These are phyloP conservation scores for Rehmannia glutinosa DNA, from an alignment of 257 asterid species.

Conservation along the genomic window DNA sequence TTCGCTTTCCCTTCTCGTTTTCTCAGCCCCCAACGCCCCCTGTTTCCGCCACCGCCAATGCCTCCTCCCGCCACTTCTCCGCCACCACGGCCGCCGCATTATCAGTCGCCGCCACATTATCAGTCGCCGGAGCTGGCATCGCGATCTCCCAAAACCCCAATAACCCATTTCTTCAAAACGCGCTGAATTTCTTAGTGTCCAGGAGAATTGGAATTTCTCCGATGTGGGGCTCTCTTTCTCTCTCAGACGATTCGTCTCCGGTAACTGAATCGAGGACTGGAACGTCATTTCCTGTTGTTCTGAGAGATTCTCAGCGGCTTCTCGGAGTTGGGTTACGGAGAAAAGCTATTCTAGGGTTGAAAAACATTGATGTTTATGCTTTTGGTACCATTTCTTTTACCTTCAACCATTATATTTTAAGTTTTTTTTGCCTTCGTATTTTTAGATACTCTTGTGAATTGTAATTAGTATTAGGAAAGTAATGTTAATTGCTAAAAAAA, in stretches of 20 bases:
- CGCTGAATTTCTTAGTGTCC: slow-evolving; percentile 41
- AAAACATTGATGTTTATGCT: slow-evolving; percentile 88
- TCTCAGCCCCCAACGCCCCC: slow-evolving; percentile 67
- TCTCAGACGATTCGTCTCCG: slow-evolving; percentile 41
- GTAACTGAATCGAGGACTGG: slow-evolving; percentile 72
- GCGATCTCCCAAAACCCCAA: slow-evolving; percentile 39
- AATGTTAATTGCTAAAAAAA: neutral
- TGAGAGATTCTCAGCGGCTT: slow-evolving; percentile 70
- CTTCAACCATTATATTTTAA: neutral
- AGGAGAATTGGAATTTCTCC: slow-evolving; percentile 23
- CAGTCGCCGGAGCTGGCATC: slow-evolving; percentile 52
- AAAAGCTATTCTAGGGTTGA: slow-evolving; percentile 75
- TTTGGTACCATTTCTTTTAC: slow-evolving; percentile 52
- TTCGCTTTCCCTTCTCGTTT: slow-evolving; percentile 89
- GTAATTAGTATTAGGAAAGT: neutral
- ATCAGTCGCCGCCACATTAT: slow-evolving; percentile 34
- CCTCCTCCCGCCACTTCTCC: slow-evolving; percentile 32
- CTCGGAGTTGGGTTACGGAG: slow-evolving; percentile 80
- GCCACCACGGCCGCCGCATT: slow-evolving; percentile 25
- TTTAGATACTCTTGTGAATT: too few relatives aligned
- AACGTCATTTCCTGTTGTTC: slow-evolving; percentile 62
- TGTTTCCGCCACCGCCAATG: slow-evolving; percentile 26
- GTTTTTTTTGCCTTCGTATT: too few relatives aligned
- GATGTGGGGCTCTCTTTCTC: slow-evolving; percentile 68
- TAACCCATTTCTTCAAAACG: slow-evolving; percentile 34